Evolutionary conservation across 805 yeast species (phyloP), one percentile per base, ranked within the genome.

Genomic region (Saccharomycopsis sp.): DNA sequence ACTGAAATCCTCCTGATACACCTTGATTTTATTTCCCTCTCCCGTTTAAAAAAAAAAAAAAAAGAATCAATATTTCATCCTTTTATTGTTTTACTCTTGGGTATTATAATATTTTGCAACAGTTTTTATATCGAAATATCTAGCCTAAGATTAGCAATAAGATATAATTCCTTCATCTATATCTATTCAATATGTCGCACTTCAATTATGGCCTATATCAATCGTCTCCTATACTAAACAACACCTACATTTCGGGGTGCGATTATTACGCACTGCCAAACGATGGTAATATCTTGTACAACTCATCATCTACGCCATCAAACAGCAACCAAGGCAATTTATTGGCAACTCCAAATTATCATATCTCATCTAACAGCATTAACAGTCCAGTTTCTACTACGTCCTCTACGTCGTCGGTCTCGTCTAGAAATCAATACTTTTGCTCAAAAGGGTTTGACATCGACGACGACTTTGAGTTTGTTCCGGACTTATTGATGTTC

Each of bases 401-500:
- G 11, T 34, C 40, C 34, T 23, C 37, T 5, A 16, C 22, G 14
- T n/a, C 38, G 17, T 20, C 31, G 11, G 22, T 7, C 17, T 28
- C 42, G 22, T 23, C 46, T 7, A 44, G 48, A 35, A 38, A 28
- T 16, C 48, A 48, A 39, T 45, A 44, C 26, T 41, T 37, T 20
- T 41, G 40, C 13, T 45, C 50, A n/a, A 49, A 49, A 19, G 52
- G 52, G 35, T 49, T 49, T 35, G 52, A 49, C 35, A 29, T 39
- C 11, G 52, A 49, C 16, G 52, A 49, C 37, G 52, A 49, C 23
- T 41, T 42, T 32, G 50, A 49, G 22, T 49, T 41, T 35, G 44
- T 45, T 13, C 52, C 52, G 3, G 47, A 49, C 29, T 44, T 45
- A 43, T n/a, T 41, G 17, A 6, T 34, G 33, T 14, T 7, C 19